Evolutionary conservation across 805 yeast genomes (phyloP).

Genomic region (Dipodascopsis uninucleata): DNA sequence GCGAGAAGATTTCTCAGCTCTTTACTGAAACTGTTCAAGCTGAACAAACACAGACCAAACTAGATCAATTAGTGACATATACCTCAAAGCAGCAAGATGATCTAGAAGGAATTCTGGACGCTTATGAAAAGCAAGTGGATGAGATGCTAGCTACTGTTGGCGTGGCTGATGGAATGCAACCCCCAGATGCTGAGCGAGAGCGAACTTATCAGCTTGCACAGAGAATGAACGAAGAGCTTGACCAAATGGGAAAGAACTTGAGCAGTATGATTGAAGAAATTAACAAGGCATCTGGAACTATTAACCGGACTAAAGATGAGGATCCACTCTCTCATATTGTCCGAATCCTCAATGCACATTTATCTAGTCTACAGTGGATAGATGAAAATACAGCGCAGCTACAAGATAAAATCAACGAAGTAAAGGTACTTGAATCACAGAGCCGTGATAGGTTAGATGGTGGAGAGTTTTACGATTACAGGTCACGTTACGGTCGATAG

Average conservation of each 20-base stretch:
- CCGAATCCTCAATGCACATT: slow-evolving; percentile 76
- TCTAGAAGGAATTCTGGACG: slow-evolving; percentile 72
- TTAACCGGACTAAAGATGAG: slow-evolving; percentile 44
- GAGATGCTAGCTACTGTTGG: slow-evolving; percentile 29
- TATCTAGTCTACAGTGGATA: slow-evolving; percentile 84
- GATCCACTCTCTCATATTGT: slow-evolving; percentile 54
- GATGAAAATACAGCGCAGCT: slow-evolving; percentile 68
- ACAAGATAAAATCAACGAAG: slow-evolving; percentile 57
- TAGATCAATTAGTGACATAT: slow-evolving; percentile 82
- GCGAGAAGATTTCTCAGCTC: slow-evolving; percentile 74
- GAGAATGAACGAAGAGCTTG: slow-evolving; percentile 74
- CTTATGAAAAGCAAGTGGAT: slow-evolving; percentile 75
- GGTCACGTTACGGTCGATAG: slow-evolving; percentile 2
- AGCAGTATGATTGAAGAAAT: slow-evolving; percentile 74
- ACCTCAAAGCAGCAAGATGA: slow-evolving; percentile 92
- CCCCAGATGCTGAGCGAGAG: slow-evolving; percentile 76
- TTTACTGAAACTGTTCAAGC: slow-evolving; percentile 76
- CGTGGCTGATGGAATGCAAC: slow-evolving; percentile 39
- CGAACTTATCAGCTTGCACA: slow-evolving; percentile 87
- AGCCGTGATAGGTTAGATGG: slow-evolving; percentile 9
- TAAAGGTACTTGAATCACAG: slow-evolving; percentile 29
- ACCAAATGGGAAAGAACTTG: slow-evolving; percentile 70
- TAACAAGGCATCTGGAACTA: slow-evolving; percentile 47
- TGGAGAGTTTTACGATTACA: slow-evolving; percentile 3
- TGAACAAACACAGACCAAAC: slow-evolving; percentile 76